Conservation (phyloP, 805 yeast genomes). For the Ogataea thermomethanolica region DNA sequence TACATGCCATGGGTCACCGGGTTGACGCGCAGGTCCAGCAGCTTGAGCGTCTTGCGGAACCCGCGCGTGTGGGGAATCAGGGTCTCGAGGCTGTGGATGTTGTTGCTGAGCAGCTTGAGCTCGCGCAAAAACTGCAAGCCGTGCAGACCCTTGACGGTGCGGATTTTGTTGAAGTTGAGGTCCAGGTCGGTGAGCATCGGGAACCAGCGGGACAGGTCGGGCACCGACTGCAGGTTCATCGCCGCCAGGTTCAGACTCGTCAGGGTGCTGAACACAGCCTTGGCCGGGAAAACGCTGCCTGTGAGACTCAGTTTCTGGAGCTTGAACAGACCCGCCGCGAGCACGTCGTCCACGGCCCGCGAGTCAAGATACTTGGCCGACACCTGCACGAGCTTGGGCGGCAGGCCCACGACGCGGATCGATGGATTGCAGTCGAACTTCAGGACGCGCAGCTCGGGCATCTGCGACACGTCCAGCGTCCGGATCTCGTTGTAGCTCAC, state of each 20-base stretch:
- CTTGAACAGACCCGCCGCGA: slow-evolving; percentile 20
- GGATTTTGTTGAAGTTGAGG: slow-evolving; percentile 46
- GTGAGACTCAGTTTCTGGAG: slow-evolving; percentile 36
- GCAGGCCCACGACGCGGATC: slow-evolving; percentile 26
- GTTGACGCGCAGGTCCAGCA: slow-evolving; percentile 48
- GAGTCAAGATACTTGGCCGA: slow-evolving; percentile 34
- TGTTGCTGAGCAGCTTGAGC: slow-evolving; percentile 45
- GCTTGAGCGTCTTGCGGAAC: slow-evolving; percentile 32
- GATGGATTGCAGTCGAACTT: slow-evolving; percentile 42
- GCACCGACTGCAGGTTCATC: slow-evolving; percentile 39
- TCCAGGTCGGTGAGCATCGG: slow-evolving; percentile 48
- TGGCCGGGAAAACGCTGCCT: slow-evolving; percentile 23
- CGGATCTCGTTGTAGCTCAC: slow-evolving; percentile 38
- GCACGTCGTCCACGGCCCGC: slow-evolving; percentile 20
- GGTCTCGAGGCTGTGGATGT: slow-evolving; percentile 34
- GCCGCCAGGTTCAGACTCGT: slow-evolving; percentile 44
- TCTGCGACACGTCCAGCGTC: slow-evolving; percentile 31
- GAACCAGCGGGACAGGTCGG: slow-evolving; percentile 38
- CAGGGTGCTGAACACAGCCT: slow-evolving; percentile 31
- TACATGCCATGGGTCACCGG: slow-evolving; percentile 45
- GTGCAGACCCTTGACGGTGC: slow-evolving; percentile 34
- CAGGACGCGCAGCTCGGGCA: slow-evolving; percentile 40
- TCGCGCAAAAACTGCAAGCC: slow-evolving; percentile 36
- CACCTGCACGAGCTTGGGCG: slow-evolving; percentile 39
- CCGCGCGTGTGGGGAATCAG: slow-evolving; percentile 32